phyloP scores from a whole-genome alignment of 2,329 filamentous ascomycete species.

The Hyphodiscus sp. region DNA sequence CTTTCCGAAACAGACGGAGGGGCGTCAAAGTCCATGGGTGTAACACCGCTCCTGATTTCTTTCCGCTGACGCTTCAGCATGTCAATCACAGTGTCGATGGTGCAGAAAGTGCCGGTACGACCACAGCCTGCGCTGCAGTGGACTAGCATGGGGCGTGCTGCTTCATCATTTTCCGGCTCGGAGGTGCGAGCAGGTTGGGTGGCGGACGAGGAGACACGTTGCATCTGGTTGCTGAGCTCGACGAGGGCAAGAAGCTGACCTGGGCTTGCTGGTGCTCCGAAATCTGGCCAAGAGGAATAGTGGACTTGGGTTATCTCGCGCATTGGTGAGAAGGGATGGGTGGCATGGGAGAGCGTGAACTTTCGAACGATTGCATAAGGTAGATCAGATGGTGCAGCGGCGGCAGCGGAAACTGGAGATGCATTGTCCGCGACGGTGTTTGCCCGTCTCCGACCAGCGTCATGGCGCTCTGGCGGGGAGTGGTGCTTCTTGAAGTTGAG shows the following conservation, averaged over 20 bases:
- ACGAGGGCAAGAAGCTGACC: conserved; percentile 80
- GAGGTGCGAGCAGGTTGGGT: conserved; percentile 37
- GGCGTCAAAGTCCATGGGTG: conserved; percentile 39
- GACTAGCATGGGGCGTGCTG: conserved; percentile 70
- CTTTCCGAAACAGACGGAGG: neutral
- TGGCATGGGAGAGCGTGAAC: conserved; percentile 72
- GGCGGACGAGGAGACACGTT: conserved; percentile 38
- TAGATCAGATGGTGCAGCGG: conserved; percentile 42
- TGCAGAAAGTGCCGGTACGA: conserved; percentile 92
- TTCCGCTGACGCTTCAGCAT: conserved; percentile 83
- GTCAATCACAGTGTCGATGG: conserved; percentile 90
- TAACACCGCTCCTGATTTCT: conserved; percentile 28
- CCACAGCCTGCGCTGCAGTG: conserved; percentile 97
- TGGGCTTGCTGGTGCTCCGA: conserved; percentile 85
- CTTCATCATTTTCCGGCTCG: conserved; percentile 50
- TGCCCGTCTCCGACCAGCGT: conserved; percentile 43
- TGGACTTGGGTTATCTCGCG: conserved; percentile 93
- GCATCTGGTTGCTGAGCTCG: conserved; percentile 78
- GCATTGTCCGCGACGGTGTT: conserved; percentile 44
- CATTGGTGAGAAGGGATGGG: conserved; percentile 75
- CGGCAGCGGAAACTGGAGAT: conserved; percentile 10
- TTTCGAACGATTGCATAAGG: conserved; percentile 81
- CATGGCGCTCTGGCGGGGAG: conserved; percentile 33
- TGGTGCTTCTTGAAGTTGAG: conserved; percentile 54
- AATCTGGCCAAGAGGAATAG: conserved; percentile 95